A percentile compares a stretch with the other conserved stretches of the same genome.
These are phyloP conservation scores for Crithidia fasciculata DNA, from an alignment of 208 protist species.

Conservation along the genomic window DNA sequence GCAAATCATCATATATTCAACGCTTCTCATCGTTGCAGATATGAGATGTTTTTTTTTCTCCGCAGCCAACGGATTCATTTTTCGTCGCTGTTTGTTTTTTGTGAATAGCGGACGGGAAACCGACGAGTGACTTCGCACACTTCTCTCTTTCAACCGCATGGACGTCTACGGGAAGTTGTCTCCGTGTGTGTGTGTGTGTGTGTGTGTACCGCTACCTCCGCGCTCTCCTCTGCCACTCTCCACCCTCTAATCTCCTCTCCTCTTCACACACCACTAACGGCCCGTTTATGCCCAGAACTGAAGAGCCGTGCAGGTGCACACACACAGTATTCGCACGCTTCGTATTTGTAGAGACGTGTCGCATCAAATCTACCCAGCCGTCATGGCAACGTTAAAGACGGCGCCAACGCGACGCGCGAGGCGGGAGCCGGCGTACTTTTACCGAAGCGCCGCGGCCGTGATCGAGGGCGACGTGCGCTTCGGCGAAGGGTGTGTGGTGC, in stretches of 20 bases:
- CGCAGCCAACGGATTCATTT: background rate
- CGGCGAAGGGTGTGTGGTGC: slow-evolving; percentile 56
- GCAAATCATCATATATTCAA: too few relatives aligned
- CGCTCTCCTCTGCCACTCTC: background rate
- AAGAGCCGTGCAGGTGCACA: too few relatives aligned
- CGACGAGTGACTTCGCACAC: background rate
- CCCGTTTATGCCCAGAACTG: too few relatives aligned
- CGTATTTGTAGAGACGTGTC: too few relatives aligned
- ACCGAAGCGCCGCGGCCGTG: slow-evolving; percentile 37
- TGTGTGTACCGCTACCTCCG: too few relatives aligned
- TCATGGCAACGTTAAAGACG: background rate
- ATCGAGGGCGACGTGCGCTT: slow-evolving; percentile 52
- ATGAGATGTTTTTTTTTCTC: too few relatives aligned
- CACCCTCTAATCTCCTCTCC: background rate
- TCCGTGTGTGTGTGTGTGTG: too few relatives aligned
- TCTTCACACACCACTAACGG: background rate
- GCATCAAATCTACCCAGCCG: background rate
- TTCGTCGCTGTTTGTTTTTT: slow-evolving; percentile 2
- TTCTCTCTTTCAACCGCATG: too few relatives aligned
- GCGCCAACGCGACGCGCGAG: background rate
- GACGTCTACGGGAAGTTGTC: too few relatives aligned
- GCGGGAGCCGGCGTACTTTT: slow-evolving; percentile 18
- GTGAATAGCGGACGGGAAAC: background rate
- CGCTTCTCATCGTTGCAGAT: too few relatives aligned
- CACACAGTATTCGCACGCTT: too few relatives aligned